phyloP scores from a whole-genome alignment of 164 flowering plant species.

The Paratinospora sagittata region DNA sequence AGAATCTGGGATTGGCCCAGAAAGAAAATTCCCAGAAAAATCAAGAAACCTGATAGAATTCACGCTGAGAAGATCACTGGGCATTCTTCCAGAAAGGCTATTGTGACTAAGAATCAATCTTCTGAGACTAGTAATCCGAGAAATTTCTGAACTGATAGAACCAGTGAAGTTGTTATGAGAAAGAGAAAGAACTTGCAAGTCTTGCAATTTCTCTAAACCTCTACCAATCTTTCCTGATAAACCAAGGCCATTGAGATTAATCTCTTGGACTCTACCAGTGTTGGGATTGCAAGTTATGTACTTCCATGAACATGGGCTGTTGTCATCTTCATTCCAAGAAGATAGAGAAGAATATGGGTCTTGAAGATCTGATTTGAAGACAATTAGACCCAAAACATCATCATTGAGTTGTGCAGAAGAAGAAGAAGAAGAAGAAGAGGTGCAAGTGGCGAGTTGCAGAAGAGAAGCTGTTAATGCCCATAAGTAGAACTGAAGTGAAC shows the following conservation, averaged over 20 bases:
- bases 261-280: conserved; percentile 40
- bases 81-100: conserved; percentile 50
- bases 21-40: conserved; percentile 50
- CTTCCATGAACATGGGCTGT: conserved; percentile 75
- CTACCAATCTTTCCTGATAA: conserved; percentile 67
- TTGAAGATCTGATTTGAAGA: conserved; percentile 62
- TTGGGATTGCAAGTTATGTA: conserved; percentile 50
- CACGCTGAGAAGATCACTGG: conserved; percentile 22
- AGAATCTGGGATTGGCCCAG: conserved; percentile 55
- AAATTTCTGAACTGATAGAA: conserved; percentile 33
- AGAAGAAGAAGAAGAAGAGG: no score
- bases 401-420: conserved; percentile 48
- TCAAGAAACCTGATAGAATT: conserved; percentile 47
- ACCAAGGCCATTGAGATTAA: conserved; percentile 48
- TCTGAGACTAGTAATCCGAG: conserved; percentile 25
- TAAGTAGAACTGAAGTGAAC: conserved; percentile 1
- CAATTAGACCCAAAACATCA: conserved; percentile 78
- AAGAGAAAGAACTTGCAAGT: conserved; percentile 44
- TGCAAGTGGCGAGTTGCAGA: conserved; percentile 3
- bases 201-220: conserved; percentile 55
- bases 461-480: no score
- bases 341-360: conserved; percentile 47
- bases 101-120: conserved; percentile 57
- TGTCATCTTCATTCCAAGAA: conserved; percentile 80
- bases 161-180: conserved; percentile 61